These are phyloP conservation scores for Verticillium dahliae DNA, from an alignment of 2,329 filamentous ascomycete species.

Conservation along the genomic window DNA sequence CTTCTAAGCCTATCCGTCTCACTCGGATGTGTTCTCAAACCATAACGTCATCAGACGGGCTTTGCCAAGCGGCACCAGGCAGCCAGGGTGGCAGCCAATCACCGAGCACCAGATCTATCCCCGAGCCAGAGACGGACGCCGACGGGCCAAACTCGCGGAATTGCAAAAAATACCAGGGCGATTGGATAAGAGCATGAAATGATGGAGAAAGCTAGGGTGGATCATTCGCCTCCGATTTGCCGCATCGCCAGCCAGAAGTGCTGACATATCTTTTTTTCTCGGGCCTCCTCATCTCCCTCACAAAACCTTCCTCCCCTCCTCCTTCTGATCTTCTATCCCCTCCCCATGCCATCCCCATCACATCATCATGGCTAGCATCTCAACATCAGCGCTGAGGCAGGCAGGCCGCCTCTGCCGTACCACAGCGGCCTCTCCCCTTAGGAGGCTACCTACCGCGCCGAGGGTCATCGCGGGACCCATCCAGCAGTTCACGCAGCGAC, in stretches of 20 bases:
- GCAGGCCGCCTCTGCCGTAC: constrained; percentile 53
- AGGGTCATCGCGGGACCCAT: constrained; percentile 22
- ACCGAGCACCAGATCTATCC: constrained; percentile 20
- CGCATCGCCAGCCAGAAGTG: neutral
- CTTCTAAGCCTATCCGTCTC: too few species aligned
- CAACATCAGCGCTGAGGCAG: constrained; percentile 68
- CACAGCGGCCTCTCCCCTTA: constrained; percentile 26
- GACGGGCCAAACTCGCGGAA: constrained; percentile 4
- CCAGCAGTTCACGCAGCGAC: constrained; percentile 26
- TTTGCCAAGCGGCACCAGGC: neutral
- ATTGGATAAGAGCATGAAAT: neutral
- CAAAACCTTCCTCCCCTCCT: constrained; percentile 13
- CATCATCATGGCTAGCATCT: constrained; percentile 53
- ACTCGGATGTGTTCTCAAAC: neutral
- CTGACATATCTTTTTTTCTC: neutral
- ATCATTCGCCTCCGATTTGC: neutral
- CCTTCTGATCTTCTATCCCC: constrained; percentile 11
- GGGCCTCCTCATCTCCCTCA: constrained; percentile 7
- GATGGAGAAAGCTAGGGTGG: neutral
- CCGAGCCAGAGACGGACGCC: constrained; percentile 27
- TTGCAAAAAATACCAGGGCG: neutral
- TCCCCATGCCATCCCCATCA: constrained; percentile 12
- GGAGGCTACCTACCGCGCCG: constrained; percentile 24
- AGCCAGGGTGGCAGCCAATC: constrained; percentile 22
- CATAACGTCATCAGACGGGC: neutral